Percentiles rank a stretch among this genome's conserved stretches.
phyloP scores from a whole-genome alignment of 2,329 filamentous ascomycete genomes.

The Eutypella sp. region DNA sequence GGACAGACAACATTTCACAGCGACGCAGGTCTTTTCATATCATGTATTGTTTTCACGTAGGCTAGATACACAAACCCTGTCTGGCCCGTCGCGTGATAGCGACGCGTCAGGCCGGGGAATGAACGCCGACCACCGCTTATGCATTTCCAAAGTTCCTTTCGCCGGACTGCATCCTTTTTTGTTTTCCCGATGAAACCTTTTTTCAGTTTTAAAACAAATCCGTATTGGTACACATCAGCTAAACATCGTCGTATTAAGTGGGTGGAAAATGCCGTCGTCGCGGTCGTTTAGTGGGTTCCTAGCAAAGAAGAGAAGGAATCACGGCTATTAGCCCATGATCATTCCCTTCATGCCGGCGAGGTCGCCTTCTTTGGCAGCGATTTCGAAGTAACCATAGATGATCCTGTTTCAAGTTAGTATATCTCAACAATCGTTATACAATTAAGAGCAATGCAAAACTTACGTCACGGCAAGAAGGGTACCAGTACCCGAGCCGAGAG shows the following conservation, averaged over 20 bases:
- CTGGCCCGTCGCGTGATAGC: not conserved
- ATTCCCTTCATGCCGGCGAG: slow-evolving; percentile 75
- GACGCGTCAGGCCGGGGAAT: not conserved
- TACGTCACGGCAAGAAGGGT: slow-evolving; percentile 97
- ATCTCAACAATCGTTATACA: slow-evolving; percentile 14
- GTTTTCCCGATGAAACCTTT: not conserved
- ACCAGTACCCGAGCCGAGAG: slow-evolving; percentile 93
- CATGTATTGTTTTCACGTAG: not conserved
- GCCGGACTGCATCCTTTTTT: not conserved
- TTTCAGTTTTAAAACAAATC: not conserved
- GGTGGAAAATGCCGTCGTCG: not conserved
- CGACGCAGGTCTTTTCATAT: not conserved
- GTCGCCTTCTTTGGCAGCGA: slow-evolving; percentile 97
- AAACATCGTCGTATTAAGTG: not conserved
- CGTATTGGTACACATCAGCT: not conserved
- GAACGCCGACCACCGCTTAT: not conserved
- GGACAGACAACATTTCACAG: no score
- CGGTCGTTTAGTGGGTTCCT: not conserved
- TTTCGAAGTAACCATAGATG: slow-evolving; percentile 99
- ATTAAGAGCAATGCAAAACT: slow-evolving; percentile 41
- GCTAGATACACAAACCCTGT: not conserved
- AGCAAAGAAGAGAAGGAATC: not conserved
- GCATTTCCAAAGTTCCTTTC: not conserved
- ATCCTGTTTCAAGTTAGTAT: slow-evolving; percentile 58
- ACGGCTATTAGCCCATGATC: slow-evolving; percentile 58